These are phyloP conservation scores for Neopestalotiopsis clavispora DNA, from an alignment of 2,329 filamentous ascomycete genomes.

Conservation along the genomic window DNA sequence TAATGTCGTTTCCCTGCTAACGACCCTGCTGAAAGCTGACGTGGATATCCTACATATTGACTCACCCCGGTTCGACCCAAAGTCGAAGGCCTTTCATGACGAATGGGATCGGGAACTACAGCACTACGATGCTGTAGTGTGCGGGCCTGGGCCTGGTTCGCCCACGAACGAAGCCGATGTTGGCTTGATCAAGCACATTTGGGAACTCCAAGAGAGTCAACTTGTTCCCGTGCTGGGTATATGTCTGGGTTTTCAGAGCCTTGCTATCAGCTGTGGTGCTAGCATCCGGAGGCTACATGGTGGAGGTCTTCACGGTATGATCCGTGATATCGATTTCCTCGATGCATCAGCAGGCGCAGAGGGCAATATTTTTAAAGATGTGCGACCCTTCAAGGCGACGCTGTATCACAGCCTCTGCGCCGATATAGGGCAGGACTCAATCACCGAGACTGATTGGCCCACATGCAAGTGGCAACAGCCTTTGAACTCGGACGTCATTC, in stretches of 20 bases:
- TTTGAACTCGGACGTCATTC: constrained; percentile 49
- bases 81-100: constrained; percentile 44
- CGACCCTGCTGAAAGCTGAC: constrained; percentile 68
- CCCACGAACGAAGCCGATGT: constrained; percentile 76
- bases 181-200: constrained; percentile 79
- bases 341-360: constrained; percentile 28
- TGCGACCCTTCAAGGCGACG: constrained; percentile 69
- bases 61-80: constrained; percentile 52
- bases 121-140: constrained; percentile 82
- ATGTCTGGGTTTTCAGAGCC: constrained; percentile 86
- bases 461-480: constrained; percentile 43
- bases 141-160: constrained; percentile 88
- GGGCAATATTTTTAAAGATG: constrained; percentile 67
- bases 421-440: constrained; percentile 54
- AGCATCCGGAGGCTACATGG: constrained; percentile 63
- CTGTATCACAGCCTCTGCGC: constrained; percentile 74
- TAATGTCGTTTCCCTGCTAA: constrained; percentile 86
- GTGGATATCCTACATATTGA: constrained; percentile 78
- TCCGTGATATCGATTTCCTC: constrained; percentile 67
- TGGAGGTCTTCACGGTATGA: constrained; percentile 83
- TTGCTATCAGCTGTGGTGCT: constrained; percentile 72
- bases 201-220: constrained; percentile 64
- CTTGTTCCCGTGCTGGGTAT: constrained; percentile 83
- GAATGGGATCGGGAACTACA: constrained; percentile 56
- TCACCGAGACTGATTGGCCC: constrained; percentile 42